Percentiles rank a stretch among this genome's conserved stretches.
Conservation (phyloP, 306 rosid genomes). For the Phaseolus lunatus region DNA sequence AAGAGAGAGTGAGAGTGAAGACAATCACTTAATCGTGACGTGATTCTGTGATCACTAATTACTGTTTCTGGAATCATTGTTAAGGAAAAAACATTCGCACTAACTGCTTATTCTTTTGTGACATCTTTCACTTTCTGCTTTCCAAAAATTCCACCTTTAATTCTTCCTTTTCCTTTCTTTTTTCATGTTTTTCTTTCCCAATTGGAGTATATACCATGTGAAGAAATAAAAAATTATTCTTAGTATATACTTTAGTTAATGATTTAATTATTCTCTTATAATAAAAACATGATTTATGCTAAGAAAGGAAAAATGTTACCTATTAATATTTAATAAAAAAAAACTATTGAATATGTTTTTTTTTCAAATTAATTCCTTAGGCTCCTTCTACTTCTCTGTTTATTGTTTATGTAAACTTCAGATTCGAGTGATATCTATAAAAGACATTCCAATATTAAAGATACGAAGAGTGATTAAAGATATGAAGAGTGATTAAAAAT, state of each 20-base stretch:
- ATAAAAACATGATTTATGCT: neutral
- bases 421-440: too few species aligned
- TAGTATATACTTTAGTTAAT: neutral
- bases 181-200: neutral
- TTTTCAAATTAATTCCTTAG: too few species aligned
- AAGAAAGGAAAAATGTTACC: too few species aligned
- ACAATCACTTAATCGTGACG: slow-evolving; percentile 12
- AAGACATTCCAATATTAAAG: too few species aligned
- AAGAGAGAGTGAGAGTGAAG: neutral
- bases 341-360: too few species aligned
- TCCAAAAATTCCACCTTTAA: slow-evolving; percentile 22
- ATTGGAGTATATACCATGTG: slow-evolving; percentile 3
- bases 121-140: neutral
- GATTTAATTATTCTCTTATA: neutral
- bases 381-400: too few species aligned
- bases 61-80: neutral
- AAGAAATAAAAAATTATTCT: neutral
- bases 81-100: neutral
- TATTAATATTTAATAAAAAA: too few species aligned
- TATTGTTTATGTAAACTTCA: too few species aligned
- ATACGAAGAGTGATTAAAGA: too few species aligned
- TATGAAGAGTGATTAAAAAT: too few species aligned
- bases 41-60: neutral
- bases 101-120: neutral
- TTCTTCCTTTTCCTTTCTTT: neutral